A percentile compares a stretch with the other conserved stretches of the same genome.
phyloP scores from a whole-genome alignment of 768 basidiomycete genomes.

The Podaxis rugospora region DNA sequence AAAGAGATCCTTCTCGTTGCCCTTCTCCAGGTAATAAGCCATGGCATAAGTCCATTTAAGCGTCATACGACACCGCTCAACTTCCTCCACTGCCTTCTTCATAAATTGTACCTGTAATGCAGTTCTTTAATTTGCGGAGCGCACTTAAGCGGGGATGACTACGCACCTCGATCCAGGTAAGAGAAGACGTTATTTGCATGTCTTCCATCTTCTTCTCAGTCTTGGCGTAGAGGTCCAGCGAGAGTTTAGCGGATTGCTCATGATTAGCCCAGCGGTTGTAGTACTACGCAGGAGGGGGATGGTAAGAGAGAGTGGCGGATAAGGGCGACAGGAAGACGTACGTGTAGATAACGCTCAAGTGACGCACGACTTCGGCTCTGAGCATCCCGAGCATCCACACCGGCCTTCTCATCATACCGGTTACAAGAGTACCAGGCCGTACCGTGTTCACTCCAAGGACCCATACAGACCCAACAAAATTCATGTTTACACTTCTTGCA shows the following conservation, averaged over 20 bases:
- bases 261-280: conserved; percentile 99
- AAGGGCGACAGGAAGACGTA: conserved; percentile 34
- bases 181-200: conserved; percentile 87
- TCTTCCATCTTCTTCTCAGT: conserved; percentile 99
- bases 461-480: conserved; percentile 99
- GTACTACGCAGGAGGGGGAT: conserved; percentile 52
- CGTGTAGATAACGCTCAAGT: conserved; percentile 93
- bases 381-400: conserved; percentile 84
- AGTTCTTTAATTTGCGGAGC: not conserved
- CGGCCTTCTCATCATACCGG: conserved; percentile 90
- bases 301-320: not conserved
- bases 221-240: conserved; percentile 85
- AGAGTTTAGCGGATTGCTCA: conserved; percentile 97
- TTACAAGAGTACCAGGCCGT: conserved; percentile 99
- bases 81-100: conserved; percentile 95
- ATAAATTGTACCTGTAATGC: conserved; percentile 70
- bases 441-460: conserved; percentile 96
- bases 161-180: conserved; percentile 91
- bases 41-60: conserved; percentile 99
- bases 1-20: conserved; percentile 92
- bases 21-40: conserved; percentile 92
- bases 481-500: conserved; percentile 99
- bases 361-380: conserved; percentile 89
- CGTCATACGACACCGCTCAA: conserved; percentile 86
- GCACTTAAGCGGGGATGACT: not conserved